Evolutionary conservation across 768 basidiomycete species (phyloP), one percentile per base, ranked within the genome.

Genomic region (Tricholoma matsutake): DNA sequence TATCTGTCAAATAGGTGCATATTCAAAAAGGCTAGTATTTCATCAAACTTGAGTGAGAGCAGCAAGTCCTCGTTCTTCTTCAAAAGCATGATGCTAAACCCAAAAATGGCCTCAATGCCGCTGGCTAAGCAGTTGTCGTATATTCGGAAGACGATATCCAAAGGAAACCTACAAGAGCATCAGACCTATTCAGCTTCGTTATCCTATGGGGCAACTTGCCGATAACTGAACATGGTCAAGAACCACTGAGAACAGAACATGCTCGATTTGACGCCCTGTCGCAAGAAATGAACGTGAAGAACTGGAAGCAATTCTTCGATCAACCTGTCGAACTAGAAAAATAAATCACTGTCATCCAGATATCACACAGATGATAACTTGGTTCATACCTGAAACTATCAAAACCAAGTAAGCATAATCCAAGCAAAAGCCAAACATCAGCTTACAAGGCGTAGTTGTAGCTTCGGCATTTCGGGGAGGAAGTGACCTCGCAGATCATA

Each of bases 211-310:
- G 32, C 6, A 13, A 70, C 83, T 67, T 69, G 89, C 93, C 93
- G 86, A 74, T 96, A 98, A 70, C 93, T 92, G 78, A 98, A 98
- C 72, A 99, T 76, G 0, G 97, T 98, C 71, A 99, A 79, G 74
- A 98, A 98, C 97, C 97, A 99, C 65, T 98, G 97, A 13, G 93
- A 94, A 69, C 94, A 96, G 71, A 91, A 98, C 95, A 99, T 98
- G 76, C 91, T 96, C 51, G 94, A 95, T 73, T 98, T 98, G 70
- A 98, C 79, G 31, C 96, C 96, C 74, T 97, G 92, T 31, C 96
- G 86, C 31, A 96, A 75, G 68, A 99, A 92, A 73, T 98, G 97
- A 22, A 96, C 78, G 68, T 98, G 94, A 6, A 98, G 78, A 4
- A 96, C 91, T 4, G 97, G 97, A 3, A 98, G 77, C 9, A 96